Evolutionary conservation across 1,284 basidiomycete genomes (phyloP).

Genomic region (Leucoagaricus sp.): DNA sequence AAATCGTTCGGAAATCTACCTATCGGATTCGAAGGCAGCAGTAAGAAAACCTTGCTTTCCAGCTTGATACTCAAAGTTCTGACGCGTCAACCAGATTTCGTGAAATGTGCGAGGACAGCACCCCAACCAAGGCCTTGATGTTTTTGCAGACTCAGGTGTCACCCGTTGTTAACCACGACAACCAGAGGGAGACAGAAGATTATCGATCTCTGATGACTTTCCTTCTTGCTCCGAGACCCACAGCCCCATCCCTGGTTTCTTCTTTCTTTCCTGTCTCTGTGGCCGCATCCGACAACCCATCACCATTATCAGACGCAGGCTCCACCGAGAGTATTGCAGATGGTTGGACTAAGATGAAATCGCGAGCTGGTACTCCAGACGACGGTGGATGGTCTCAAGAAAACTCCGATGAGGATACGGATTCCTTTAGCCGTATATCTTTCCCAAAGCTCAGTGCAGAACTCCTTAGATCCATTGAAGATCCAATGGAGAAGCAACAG

Average conservation of each 20-base stretch:
- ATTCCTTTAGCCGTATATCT: conserved; percentile 1
- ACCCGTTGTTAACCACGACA: conserved; percentile 67
- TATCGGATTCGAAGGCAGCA: conserved; percentile 69
- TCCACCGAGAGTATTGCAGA: conserved; percentile 5
- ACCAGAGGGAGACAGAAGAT: conserved; percentile 56
- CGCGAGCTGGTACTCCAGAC: conserved; percentile 17
- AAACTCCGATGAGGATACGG: conserved; percentile 22
- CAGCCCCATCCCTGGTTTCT: conserved; percentile 18
- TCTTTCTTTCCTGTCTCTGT: conserved; percentile 19
- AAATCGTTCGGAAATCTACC: conserved; percentile 59
- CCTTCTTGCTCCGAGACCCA: conserved; percentile 46
- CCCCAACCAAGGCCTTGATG: conserved; percentile 64
- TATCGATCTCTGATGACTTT: conserved; percentile 72
- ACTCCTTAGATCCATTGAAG: conserved; percentile 23
- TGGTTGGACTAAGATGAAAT: conserved; percentile 19
- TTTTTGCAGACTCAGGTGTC: conserved; percentile 73
- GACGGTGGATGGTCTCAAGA: conserved; percentile 26
- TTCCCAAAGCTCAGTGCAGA: conserved; percentile 18
- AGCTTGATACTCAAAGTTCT: background rate
- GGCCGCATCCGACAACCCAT: conserved; percentile 36
- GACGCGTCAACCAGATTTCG: conserved; percentile 54
- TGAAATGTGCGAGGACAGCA: conserved; percentile 71
- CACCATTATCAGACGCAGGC: conserved; percentile 10
- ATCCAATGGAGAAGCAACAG: conserved; percentile 19
- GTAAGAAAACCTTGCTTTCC: conserved; percentile 37